Evolutionary conservation across 331 rosid genomes (phyloP), one percentile per base, ranked within the genome.

Genomic region (Arachis monticola): DNA sequence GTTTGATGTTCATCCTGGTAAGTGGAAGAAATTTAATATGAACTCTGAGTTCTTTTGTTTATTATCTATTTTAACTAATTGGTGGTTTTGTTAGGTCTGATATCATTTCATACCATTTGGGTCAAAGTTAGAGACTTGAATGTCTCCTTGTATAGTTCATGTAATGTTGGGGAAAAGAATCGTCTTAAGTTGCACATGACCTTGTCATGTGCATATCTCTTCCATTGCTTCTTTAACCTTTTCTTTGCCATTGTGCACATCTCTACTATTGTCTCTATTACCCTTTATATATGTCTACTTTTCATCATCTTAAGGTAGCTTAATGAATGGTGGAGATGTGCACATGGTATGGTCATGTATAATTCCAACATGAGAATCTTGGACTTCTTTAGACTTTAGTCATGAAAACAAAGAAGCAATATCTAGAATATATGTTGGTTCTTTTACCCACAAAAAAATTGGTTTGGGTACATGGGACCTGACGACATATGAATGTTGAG

Each of bases 1-100:
- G n/a, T 56, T 94, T 78, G 92, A 88, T 2, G 99, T 94, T 60
- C 84, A 87, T 13, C 97, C 96, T 79, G 97, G 99, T 94, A 74
- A 31, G 60, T 78, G 64, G 47, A 69, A 53, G 35, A 76, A 32
- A 47, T 44, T 60, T 74, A 42, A 53, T 27, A 59, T 77, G 44
- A 30, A 53, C 60, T 66, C 69, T 66, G 35, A 2, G 30, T 10
- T 48, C 17, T 10, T 51, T 6, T 1, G 14, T 17, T 62, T 77
- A 22, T 14, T 9, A 12, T 31, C 6, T 44, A 42, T 44, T 44
- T 44, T 44, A 11, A 7, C 42, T 22, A 55, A 67, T 41, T 46
- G 6, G 17, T 74, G 45, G 38, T 56, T 38, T 70, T 50, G 42
- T 42, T 27, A 17, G 69, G 22, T 53, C 56, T 67, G 63, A 52